Percentiles rank a stretch among this genome's conserved stretches.
Evolutionary conservation across 306 rosid genomes (phyloP).

Genomic region (Biancaea sappan): DNA sequence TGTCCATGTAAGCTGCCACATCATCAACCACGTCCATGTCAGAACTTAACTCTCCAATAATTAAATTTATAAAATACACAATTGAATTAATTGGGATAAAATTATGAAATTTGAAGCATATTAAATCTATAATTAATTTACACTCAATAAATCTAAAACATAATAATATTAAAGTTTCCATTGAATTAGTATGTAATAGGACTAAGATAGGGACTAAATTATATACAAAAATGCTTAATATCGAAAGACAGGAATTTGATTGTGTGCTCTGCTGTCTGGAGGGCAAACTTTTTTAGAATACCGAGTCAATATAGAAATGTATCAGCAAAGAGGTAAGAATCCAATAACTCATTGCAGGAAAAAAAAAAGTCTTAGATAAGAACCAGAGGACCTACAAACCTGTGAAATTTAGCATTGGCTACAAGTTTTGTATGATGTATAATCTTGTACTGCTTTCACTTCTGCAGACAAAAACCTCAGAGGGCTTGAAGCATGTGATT

Average conservation of each 20-base stretch:
- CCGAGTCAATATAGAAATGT: conserved; percentile 45
- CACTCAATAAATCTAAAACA: too few relatives aligned
- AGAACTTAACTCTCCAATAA: too few relatives aligned
- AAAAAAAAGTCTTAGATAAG: conserved; percentile 20
- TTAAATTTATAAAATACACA: too few relatives aligned
- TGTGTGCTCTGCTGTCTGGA: conserved; percentile 61
- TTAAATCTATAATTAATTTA: too few relatives aligned
- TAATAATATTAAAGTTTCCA: too few relatives aligned
- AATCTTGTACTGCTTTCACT: not conserved
- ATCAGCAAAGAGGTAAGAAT: conserved; percentile 38
- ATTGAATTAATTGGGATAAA: too few relatives aligned
- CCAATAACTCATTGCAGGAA: conserved; percentile 7
- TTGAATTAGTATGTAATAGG: too few relatives aligned
- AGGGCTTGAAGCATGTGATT: conserved; percentile 62
- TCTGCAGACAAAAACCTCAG: conserved; percentile 49
- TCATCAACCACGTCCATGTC: too few relatives aligned
- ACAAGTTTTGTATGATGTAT: conserved; percentile 14
- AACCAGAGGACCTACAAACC: conserved; percentile 52
- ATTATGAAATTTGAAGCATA: too few relatives aligned
- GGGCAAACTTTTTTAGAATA: conserved; percentile 54
- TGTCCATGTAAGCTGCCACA: too few relatives aligned
- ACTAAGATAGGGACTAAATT: too few relatives aligned
- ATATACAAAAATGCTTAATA: too few relatives aligned
- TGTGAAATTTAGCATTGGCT: conserved; percentile 77
- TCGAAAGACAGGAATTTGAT: conserved; percentile 45